These are phyloP conservation scores for Penicillium simplicissimum DNA, from an alignment of 495 filamentous ascomycete species.

Conservation along the genomic window DNA sequence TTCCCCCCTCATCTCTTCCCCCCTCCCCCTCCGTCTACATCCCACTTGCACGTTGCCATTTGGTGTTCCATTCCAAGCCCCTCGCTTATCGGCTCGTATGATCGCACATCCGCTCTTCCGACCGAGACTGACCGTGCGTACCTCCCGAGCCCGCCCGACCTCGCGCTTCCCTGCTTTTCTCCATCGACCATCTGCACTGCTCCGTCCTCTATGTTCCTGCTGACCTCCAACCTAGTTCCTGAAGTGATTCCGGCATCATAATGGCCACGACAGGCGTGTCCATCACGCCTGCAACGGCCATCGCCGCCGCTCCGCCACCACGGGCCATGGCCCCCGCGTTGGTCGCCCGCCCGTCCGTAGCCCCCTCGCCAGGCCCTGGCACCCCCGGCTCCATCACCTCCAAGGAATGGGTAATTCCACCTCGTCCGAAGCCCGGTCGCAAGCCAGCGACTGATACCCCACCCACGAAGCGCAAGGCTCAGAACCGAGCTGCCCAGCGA, in stretches of 20 bases:
- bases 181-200: not conserved
- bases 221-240: slow-evolving; percentile 23
- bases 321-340: slow-evolving; percentile 39
- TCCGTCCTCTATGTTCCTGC: slow-evolving; percentile 13
- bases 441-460: slow-evolving; percentile 91
- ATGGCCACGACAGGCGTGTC: slow-evolving; percentile 42
- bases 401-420: slow-evolving; percentile 87
- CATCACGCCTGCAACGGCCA: slow-evolving; percentile 34
- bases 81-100: slow-evolving; percentile 42
- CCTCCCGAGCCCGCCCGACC: slow-evolving; percentile 28
- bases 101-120: slow-evolving; percentile 47
- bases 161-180: slow-evolving; percentile 13
- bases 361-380: slow-evolving; percentile 45
- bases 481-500: slow-evolving; percentile 90
- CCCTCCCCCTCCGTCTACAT: not conserved
- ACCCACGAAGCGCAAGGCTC: slow-evolving; percentile 87
- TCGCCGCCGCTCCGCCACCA: slow-evolving; percentile 32
- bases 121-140: slow-evolving; percentile 34
- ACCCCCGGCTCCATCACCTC: slow-evolving; percentile 58
- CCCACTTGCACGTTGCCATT: not conserved
- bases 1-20: not conserved
- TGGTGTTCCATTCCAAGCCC: not conserved
- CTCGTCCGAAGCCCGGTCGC: slow-evolving; percentile 86
- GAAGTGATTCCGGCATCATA: slow-evolving; percentile 19
- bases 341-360: slow-evolving; percentile 38